Evolutionary conservation across 352 stramenopile species (phyloP), one percentile per base, ranked within the genome.

Genomic region (Aphanomyces stellatus): DNA sequence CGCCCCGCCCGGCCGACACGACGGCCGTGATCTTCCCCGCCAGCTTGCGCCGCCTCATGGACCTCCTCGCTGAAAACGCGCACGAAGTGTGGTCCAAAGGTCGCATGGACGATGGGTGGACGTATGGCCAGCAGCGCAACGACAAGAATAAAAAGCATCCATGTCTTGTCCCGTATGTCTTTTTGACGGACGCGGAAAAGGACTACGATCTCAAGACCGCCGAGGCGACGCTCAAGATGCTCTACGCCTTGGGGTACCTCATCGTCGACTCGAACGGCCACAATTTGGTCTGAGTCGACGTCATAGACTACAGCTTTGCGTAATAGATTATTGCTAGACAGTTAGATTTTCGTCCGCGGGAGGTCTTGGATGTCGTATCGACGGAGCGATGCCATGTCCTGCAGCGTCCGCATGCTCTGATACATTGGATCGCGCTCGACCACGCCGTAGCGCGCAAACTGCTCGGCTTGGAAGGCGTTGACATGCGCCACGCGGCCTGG

Each of bases 131-230:
- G 13, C 74, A 85, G 67, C 84, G 86, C 51, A 80, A 92, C 51
- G 86, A 95, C 62, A 63, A 75, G 43, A 53, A 74, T 35, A 93
- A 92, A 75, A 93, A 93, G 68, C 86, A 95, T 43, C 81, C 79
- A 42, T 93, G 86, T 41, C 76, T 95, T 7, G 86, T 95, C 69
- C 86, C 86, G 15, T 95, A 95, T 66, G 86, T 95, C 46, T 95
- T 93, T 69, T 72, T 95, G n/a, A 92, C 85, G 15, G 85, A 95
- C 53, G 85, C 91, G 4, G 86, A 95, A 62, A 93, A 95, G 63
- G 85, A 93, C 62, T 93, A 92, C 71, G 86, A 95, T 69, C 73
- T 93, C 42, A 95, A 93, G 64, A 95, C 91, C 60, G 86, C 86
- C 27, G 88, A 86, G 63, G 85, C 91, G 68, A 95, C 86, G 37